A percentile compares a stretch with the other conserved stretches of the same genome.
These are phyloP conservation scores for Periconia macrospinosa DNA, from an alignment of 2,329 filamentous ascomycete genomes.

Conservation along the genomic window DNA sequence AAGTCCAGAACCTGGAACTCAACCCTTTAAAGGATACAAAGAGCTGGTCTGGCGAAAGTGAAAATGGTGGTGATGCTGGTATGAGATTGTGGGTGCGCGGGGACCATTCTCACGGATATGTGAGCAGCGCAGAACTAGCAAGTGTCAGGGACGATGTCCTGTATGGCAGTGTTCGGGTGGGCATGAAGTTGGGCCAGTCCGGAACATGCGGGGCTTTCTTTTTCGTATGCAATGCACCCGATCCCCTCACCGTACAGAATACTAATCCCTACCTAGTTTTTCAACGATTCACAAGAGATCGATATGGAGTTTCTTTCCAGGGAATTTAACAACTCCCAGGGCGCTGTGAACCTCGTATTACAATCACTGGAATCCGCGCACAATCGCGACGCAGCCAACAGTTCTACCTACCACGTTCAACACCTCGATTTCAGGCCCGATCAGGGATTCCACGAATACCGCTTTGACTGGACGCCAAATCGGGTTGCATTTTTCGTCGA, in stretches of 20 bases:
- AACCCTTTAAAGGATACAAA: conserved; percentile 51
- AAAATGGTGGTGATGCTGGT: conserved; percentile 46
- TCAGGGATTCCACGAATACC: conserved; percentile 72
- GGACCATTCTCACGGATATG: conserved; percentile 50
- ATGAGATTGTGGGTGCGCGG: conserved; percentile 43
- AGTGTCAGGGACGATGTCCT: conserved; percentile 63
- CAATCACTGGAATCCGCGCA: conserved; percentile 65
- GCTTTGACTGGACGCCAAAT: conserved; percentile 70
- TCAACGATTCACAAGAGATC: conserved; percentile 78
- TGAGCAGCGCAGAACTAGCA: conserved; percentile 67
- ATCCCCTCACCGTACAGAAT: neutral
- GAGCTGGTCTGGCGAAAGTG: conserved; percentile 50
- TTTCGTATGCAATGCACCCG: conserved; percentile 59
- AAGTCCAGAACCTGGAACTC: conserved; percentile 58
- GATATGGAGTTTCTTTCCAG: conserved; percentile 77
- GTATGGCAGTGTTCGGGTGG: conserved; percentile 71
- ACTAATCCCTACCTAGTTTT: conserved; percentile 57
- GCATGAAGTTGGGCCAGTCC: conserved; percentile 62
- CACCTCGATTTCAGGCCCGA: conserved; percentile 69
- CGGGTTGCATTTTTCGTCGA: conserved; percentile 72
- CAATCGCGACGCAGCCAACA: conserved; percentile 65
- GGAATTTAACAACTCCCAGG: conserved; percentile 61
- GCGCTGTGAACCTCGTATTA: conserved; percentile 72
- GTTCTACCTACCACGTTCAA: conserved; percentile 60
- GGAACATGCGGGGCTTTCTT: conserved; percentile 81